Evolutionary conservation across 768 basidiomycete species (phyloP).

Genomic region (Naematelia encephala): DNA sequence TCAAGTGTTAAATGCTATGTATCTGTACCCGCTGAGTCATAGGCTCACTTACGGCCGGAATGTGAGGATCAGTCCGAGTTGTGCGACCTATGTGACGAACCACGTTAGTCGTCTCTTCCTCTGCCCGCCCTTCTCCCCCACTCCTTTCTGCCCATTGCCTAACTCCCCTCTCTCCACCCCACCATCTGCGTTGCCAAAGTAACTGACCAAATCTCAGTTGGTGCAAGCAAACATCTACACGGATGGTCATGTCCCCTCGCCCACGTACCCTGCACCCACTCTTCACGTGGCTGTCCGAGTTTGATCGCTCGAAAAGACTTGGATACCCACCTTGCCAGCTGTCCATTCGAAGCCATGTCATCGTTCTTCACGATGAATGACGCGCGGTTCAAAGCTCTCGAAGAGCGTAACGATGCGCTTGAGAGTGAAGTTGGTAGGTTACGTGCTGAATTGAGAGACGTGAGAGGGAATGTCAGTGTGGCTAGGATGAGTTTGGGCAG

Average conservation of each 20-base stretch:
- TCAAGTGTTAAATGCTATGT: background rate
- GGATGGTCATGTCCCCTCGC: slow-evolving; percentile 30
- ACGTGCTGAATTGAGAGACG: slow-evolving; percentile 5
- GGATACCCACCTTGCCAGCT: slow-evolving; percentile 20
- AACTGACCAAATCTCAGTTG: slow-evolving; percentile 13
- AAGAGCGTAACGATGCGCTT: slow-evolving; percentile 14
- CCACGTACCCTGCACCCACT: slow-evolving; percentile 27
- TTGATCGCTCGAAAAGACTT: slow-evolving; percentile 20
- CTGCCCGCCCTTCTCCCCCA: background rate
- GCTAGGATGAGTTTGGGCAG: slow-evolving; percentile 2
- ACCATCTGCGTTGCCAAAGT: background rate
- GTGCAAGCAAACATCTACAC: slow-evolving; percentile 14
- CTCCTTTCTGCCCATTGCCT: background rate
- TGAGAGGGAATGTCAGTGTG: background rate
- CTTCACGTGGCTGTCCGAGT: slow-evolving; percentile 25
- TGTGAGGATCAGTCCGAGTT: background rate
- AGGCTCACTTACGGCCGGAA: slow-evolving; percentile 3
- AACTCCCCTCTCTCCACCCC: background rate
- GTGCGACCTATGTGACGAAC: slow-evolving; percentile 19
- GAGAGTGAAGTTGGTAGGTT: slow-evolving; percentile 12
- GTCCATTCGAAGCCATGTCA: slow-evolving; percentile 30
- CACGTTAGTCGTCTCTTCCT: slow-evolving; percentile 15
- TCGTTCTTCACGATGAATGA: slow-evolving; percentile 21
- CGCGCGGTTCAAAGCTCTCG: slow-evolving; percentile 16
- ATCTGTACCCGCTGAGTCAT: background rate